Conservation (phyloP, 2,329 filamentous ascomycete genomes). For the Cercospora berteroae region DNA sequence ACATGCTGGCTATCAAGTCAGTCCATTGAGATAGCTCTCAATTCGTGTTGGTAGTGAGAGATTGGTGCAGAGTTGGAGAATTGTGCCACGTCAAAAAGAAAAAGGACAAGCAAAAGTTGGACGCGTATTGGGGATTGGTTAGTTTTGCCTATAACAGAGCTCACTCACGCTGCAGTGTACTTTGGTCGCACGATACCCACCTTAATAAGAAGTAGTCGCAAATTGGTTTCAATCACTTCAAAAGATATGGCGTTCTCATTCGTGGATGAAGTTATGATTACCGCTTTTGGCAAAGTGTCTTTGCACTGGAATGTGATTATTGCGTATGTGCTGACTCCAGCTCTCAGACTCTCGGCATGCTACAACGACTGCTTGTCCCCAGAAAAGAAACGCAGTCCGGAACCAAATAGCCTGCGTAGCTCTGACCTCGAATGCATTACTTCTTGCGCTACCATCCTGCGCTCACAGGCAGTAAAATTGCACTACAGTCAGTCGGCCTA, state of each 20-base stretch:
- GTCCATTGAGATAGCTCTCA: neutral
- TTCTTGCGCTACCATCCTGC: neutral
- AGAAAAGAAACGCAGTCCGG: neutral
- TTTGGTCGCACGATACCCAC: neutral
- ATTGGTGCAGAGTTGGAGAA: neutral
- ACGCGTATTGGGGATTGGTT: neutral
- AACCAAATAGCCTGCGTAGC: neutral
- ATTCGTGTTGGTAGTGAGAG: neutral
- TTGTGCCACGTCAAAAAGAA: neutral
- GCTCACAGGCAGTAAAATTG: neutral
- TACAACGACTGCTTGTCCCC: neutral
- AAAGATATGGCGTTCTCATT: neutral
- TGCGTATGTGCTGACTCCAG: neutral
- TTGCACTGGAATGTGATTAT: conserved; percentile 3
- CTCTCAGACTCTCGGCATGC: neutral
- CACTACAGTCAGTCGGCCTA: neutral
- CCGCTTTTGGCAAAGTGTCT: neutral
- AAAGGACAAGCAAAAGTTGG: neutral
- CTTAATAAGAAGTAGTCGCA: neutral
- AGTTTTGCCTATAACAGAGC: neutral
- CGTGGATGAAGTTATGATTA: neutral
- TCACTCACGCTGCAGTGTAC: neutral
- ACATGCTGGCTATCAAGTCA: neutral
- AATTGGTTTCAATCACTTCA: neutral
- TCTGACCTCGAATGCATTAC: neutral